Conservation (phyloP, 495 filamentous ascomycete species). For the Podospora appendiculata region DNA sequence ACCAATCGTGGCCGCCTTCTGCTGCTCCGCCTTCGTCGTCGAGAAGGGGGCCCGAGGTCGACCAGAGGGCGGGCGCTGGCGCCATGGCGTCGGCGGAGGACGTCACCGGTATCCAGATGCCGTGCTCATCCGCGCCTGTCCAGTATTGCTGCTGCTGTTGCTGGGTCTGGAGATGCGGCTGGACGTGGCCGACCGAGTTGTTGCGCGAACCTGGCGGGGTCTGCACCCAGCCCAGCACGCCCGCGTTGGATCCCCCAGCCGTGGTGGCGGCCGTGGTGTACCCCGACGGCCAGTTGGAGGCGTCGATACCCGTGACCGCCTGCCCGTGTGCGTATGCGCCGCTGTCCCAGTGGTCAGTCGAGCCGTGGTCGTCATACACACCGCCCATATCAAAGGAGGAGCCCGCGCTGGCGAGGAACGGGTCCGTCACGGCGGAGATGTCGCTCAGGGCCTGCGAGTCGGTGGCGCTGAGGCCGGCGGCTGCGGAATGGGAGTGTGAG, state of each 20-base stretch:
- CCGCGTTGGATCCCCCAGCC: background rate
- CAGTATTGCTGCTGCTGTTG: background rate
- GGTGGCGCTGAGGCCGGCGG: background rate
- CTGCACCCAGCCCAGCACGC: background rate
- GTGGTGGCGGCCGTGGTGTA: slow-evolving; percentile 3
- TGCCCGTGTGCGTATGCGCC: background rate
- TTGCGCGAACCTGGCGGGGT: no score
- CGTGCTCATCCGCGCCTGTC: no score
- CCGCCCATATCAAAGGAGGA: background rate
- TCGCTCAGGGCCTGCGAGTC: background rate
- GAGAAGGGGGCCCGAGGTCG: no score
- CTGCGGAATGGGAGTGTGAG: slow-evolving; percentile 5
- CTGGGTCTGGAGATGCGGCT: no score
- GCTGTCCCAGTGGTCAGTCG: background rate
- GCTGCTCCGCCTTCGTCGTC: background rate
- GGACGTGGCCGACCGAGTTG: no score
- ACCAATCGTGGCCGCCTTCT: slow-evolving; percentile 4
- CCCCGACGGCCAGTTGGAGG: background rate
- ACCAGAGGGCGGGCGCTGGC: no score
- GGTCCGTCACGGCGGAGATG: slow-evolving; percentile 14
- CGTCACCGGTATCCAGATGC: no score
- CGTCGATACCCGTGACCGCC: background rate
- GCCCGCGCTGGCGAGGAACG: slow-evolving; percentile 8
- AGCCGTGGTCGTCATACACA: slow-evolving; percentile 2
- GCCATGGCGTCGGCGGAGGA: no score